Conservation (phyloP, 441 rosid species). For the Biscutella laevigata region DNA sequence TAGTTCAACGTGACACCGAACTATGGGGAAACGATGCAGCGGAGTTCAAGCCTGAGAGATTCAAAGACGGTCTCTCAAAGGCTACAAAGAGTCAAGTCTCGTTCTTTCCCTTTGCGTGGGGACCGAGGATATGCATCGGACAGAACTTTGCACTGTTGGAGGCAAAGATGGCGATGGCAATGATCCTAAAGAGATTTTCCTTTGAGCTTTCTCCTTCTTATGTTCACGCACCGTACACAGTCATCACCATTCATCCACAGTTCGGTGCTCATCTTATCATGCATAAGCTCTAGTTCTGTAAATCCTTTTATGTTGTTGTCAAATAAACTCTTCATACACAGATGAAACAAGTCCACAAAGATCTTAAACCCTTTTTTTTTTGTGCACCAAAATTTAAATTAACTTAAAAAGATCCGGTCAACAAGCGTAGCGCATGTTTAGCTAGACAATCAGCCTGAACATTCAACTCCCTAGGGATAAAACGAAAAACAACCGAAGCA, state of each 20-base stretch:
- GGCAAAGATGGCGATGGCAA: conserved; percentile 31
- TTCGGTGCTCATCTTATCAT: conserved; percentile 28
- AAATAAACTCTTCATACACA: neutral
- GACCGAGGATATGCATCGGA: conserved; percentile 34
- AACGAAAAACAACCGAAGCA: too few relatives aligned
- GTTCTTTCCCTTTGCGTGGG: conserved; percentile 29
- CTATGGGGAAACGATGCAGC: conserved; percentile 31
- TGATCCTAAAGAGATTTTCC: conserved; percentile 29
- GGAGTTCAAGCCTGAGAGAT: conserved; percentile 35
- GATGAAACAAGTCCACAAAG: neutral
- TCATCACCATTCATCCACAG: conserved; percentile 25
- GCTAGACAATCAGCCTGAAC: too few relatives aligned
- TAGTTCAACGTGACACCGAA: conserved; percentile 29
- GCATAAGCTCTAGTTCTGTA: conserved; percentile 11
- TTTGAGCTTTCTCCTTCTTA: conserved; percentile 31
- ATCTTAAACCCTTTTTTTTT: too few relatives aligned
- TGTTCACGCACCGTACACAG: conserved; percentile 18
- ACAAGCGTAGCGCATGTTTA: too few relatives aligned
- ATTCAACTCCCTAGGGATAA: too few relatives aligned
- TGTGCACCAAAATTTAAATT: too few relatives aligned
- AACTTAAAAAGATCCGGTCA: too few relatives aligned
- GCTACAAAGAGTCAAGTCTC: conserved; percentile 28
- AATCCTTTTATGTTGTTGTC: neutral
- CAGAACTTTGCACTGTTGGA: conserved; percentile 28
- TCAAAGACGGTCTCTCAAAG: conserved; percentile 33